Conservation (phyloP, 106 monocot genomes). For the Hemerocallis citrina region DNA sequence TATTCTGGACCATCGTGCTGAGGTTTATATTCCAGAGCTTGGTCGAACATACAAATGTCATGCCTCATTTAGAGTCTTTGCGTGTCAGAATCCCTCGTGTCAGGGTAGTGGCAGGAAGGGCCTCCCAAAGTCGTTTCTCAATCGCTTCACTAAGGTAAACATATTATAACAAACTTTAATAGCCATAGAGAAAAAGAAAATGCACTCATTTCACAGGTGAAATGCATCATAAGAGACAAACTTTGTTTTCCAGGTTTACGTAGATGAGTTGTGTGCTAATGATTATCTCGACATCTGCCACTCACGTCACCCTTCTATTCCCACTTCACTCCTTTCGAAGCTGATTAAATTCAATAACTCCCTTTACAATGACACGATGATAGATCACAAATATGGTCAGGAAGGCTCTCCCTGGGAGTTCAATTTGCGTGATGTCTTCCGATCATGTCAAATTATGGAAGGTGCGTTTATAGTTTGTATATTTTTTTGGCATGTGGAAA, state of each 20-base stretch:
- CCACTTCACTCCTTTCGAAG: conserved; percentile 37
- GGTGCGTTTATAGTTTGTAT: too few species aligned
- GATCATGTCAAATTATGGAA: conserved; percentile 92
- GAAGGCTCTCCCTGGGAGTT: conserved; percentile 98
- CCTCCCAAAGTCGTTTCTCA: conserved; percentile 93
- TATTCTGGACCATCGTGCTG: conserved; percentile 92
- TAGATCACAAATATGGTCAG: conserved; percentile 70
- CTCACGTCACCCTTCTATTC: conserved; percentile 58
- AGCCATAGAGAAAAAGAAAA: neutral
- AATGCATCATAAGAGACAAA: neutral
- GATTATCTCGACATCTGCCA: conserved; percentile 87
- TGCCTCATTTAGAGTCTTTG: conserved; percentile 83
- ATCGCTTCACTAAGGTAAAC: conserved; percentile 84
- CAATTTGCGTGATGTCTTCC: conserved; percentile 90
- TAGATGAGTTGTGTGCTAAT: conserved; percentile 65
- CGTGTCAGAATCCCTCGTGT: conserved; percentile 92
- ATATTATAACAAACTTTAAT: neutral
- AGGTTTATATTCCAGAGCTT: conserved; percentile 91
- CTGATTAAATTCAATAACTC: conserved; percentile 67
- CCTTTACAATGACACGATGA: conserved; percentile 71
- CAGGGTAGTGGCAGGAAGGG: conserved; percentile 98
- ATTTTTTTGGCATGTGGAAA: neutral
- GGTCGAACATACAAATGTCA: conserved; percentile 65
- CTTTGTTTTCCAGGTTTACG: conserved; percentile 56
- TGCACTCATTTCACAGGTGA: too few species aligned